A percentile compares a stretch with the other conserved stretches of the same genome.
Conservation (phyloP, 768 basidiomycete genomes). For the Phanerodontia chrysosporium region DNA sequence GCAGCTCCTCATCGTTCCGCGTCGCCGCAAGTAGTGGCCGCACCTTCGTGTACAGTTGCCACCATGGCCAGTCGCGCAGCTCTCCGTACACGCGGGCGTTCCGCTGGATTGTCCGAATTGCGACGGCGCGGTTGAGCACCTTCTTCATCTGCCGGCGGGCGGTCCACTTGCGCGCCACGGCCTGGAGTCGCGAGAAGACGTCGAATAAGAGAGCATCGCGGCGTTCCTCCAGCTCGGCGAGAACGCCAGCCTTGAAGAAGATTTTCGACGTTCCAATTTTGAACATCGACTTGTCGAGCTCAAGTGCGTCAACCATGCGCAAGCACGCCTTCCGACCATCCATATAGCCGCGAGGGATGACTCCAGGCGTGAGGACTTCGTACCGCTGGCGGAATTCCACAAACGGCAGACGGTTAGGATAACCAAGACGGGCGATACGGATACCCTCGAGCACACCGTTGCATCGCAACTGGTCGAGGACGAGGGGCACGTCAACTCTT, state of each 20-base stretch:
- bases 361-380: constrained; percentile 89
- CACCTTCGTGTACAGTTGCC: constrained; percentile 96
- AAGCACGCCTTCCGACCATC: constrained; percentile 93
- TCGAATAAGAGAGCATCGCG: constrained; percentile 86
- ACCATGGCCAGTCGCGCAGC: constrained; percentile 97
- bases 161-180: constrained; percentile 78
- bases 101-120: constrained; percentile 87
- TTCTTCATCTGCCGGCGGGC: constrained; percentile 91
- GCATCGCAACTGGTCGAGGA: constrained; percentile 93
- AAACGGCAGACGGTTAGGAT: constrained; percentile 95
- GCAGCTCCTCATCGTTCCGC: constrained; percentile 86
- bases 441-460: constrained; percentile 99
- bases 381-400: constrained; percentile 97
- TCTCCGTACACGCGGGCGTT: constrained; percentile 92
- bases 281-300: constrained; percentile 80
- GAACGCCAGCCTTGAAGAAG: constrained; percentile 97
- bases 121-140: constrained; percentile 86
- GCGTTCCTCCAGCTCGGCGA: constrained; percentile 93
- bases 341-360: constrained; percentile 94
- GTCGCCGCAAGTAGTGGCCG: constrained; percentile 92
- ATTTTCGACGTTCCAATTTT: constrained; percentile 96
- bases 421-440: constrained; percentile 93
- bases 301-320: constrained; percentile 84
- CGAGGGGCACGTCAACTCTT: constrained; percentile 87
- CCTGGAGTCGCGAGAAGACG: constrained; percentile 85